Evolutionary conservation across 2,329 filamentous ascomycete genomes (phyloP), one percentile per base, ranked within the genome.

Genomic region (Aspergillus fumigatiaffinis): DNA sequence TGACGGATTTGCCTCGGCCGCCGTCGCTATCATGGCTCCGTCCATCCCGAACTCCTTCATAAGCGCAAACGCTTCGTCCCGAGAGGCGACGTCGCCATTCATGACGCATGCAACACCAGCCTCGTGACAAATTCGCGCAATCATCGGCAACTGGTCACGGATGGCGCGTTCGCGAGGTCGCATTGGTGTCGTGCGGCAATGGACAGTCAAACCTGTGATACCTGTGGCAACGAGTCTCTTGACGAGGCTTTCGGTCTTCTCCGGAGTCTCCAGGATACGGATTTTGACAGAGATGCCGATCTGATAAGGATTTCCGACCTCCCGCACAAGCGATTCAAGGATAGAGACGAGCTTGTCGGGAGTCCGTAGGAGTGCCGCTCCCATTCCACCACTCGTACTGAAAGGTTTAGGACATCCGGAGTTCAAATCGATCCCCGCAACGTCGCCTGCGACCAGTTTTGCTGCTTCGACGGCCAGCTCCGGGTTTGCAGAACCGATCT

Each of bases 271-370:
- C 2, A 99, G 81, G 26, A 99, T 82, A 51, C 94, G 86, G 57
- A 99, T 99, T 80, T 99, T 99, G 66, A 99, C 94, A 66, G 91
- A 96, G 70, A 99, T 94, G 55, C 93, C 92, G 63, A 99, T 95
- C 62, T 92, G 84, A 66, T 88, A 92, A 41, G 88, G 86, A 20
- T 86, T 84, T 3, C 86, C 85, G 28, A 97, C 89, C 62, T 93
- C 84, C 57, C 84, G 80, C 2, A 97, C 92, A 9, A 99, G 80
- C 0, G 90, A 87, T 60, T 89, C 87, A 7, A 99, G 81, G 62
- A 99, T 99, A 0, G 87, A 83, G 66, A 87, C 89, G 1, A 99
- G 83, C 67, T 84, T 86, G 63, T 97, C 92, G 0, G 94, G 93
- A 0, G 89, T 93, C 65, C 85, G 85, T 17, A 99, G 83, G 21